Evolutionary conservation across 202 grass and related monocot species (phyloP), one percentile per base, ranked within the genome.

Genomic region (Musa balbisiana): DNA sequence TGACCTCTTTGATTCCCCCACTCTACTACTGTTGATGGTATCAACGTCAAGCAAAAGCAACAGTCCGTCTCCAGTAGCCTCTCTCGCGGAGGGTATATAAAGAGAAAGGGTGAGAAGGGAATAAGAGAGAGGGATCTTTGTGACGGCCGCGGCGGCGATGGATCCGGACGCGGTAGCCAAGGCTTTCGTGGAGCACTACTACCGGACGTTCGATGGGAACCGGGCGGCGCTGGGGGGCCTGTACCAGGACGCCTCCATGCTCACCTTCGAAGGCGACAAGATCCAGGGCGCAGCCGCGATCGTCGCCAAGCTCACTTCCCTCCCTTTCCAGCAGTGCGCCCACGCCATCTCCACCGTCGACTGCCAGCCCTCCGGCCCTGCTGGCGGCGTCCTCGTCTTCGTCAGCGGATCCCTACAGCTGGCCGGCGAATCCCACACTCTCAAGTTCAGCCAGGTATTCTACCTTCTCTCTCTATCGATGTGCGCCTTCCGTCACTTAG

Each of bases 321-420:
- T 69, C 2, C 66, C 66, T 29, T 69, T 69, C 66, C 66, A 69
- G 66, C 66, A 69, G 66, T 69, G 66, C 29, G 25, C 11, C 2
- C 66, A 69, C 66, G 27, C 25, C 66, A 69, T 62, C 58, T 62
- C 58, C 58, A 62, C 58, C 58, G 58, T 62, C 58, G 58, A 62
- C 58, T 62, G 58, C 58, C 58, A 62, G 33, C 71, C 81, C 4
- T 79, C 83, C 22, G 81, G 87, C 16, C 75, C 84, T 71, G 62
- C 64, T 49, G 70, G 84, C 58, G 84, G 87, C 65, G 65, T 70
- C 24, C 59, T 89, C 13, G 84, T 89, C 29, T 75, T 79, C 52
- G 81, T 79, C 10, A 81, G 83, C 25, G 81, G 83, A 2, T 63
- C 58, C 9, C 58, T 62, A 6, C 58, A 62, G 14, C 58, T 62